Evolutionary conservation across 2,329 filamentous ascomycete genomes (phyloP), one percentile per base, ranked within the genome.

Genomic region (Phaeoacremonium minimum): DNA sequence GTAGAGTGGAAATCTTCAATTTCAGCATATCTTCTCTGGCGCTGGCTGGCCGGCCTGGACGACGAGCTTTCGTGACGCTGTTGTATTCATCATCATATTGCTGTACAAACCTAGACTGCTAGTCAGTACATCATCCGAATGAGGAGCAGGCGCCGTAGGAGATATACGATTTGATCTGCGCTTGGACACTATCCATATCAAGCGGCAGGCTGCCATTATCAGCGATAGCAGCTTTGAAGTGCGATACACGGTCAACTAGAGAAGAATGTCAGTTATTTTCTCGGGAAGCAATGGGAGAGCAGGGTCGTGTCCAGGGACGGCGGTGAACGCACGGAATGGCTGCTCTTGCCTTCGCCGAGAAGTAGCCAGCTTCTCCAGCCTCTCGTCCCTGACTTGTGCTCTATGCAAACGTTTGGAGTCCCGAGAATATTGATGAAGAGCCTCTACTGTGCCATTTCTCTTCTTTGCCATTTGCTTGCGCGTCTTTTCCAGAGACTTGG

Each of bases 401-500:
- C 82, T 77, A 57, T 88, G 84, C 45, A 97, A 69, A 35, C 87
- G 78, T 53, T 84, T 78, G 4, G 89, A 86, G 67, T 97, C 87
- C 47, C 93, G 76, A 42, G 89, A 95, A 58, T 88, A 88, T 61
- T 89, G 85, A 55, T 97, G 91, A 15, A 97, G 73, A 11, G 83
- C 74, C 18, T 83, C 81, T 32, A 87, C 74, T 28, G 80, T 79
- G 15, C 80, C 80, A 46, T 80, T 79, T 47, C 85, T 80, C 74
- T 96, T 96, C 69, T 95, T 95, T 20, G 80, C 70, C 46, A 97
- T 91, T 46, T 88, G 80, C 67, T 97, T 97, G 45, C 85, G 79
- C 15, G 93, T 85, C 58, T 96, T 97, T 45, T 79, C 68, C 6
- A 96, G 66, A 30, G 83, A 78, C 55, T 80, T 84, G 12, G 87